Conservation (phyloP, 1,284 basidiomycete species). For the Ceratobasidium papillatum region DNA sequence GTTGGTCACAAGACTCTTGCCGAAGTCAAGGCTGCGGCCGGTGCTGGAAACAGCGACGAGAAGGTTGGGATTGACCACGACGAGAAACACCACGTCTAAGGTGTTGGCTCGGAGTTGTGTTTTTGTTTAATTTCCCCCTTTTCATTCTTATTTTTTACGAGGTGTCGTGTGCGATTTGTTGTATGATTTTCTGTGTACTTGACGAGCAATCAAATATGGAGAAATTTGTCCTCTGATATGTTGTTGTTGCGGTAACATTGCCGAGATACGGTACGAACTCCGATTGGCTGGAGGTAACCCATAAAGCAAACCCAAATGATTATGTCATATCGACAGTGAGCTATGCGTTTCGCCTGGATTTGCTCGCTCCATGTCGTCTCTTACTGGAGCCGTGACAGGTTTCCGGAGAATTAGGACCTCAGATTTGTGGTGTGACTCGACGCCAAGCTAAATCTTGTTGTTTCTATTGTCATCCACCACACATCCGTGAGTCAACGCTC, state of each 20-base stretch:
- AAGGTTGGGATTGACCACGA: slow-evolving; percentile 1
- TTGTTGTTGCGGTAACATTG: not conserved
- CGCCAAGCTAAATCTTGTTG: no score
- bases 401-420: no score
- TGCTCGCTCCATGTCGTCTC: no score
- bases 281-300: not conserved
- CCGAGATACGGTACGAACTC: not conserved
- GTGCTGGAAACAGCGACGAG: slow-evolving; percentile 15
- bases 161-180: not conserved
- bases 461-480: no score
- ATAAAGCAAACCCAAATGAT: no score
- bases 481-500: no score
- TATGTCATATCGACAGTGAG: no score
- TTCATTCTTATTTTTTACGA: not conserved
- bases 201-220: not conserved
- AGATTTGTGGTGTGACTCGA: no score
- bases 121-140: not conserved
- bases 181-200: not conserved
- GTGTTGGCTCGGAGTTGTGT: not conserved
- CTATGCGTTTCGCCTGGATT: no score
- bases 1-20: slow-evolving; percentile 70
- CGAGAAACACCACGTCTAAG: slow-evolving; percentile 28
- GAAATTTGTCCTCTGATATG: not conserved
- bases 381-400: no score
- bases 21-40: slow-evolving; percentile 52